phyloP scores from a whole-genome alignment of 352 stramenopile species.

The Pythium phragmiticola region DNA sequence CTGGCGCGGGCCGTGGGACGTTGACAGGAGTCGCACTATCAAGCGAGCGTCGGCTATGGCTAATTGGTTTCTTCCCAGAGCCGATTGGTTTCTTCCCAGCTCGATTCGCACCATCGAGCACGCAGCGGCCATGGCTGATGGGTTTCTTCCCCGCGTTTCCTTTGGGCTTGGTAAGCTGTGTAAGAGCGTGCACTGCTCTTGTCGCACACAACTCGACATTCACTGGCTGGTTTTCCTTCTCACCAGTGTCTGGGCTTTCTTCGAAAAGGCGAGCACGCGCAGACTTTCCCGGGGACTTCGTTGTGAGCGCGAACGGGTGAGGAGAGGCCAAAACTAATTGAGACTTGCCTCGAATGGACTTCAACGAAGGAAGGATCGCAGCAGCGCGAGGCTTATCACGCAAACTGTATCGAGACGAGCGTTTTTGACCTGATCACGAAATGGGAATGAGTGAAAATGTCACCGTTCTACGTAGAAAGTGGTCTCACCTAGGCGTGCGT shows the following conservation, averaged over 20 bases:
- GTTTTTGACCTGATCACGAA: neutral
- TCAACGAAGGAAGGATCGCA: neutral
- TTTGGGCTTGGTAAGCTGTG: neutral
- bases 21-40: constrained; percentile 3
- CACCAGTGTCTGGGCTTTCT: constrained; percentile 10
- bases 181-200: neutral
- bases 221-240: constrained; percentile 20
- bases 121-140: neutral
- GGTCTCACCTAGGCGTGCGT: neutral
- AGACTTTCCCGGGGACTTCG: constrained; percentile 5
- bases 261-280: constrained; percentile 21
- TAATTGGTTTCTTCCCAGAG: constrained; percentile 18
- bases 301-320: neutral
- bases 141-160: constrained; percentile 18
- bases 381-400: constrained; percentile 1
- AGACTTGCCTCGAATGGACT: neutral
- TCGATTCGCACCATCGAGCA: constrained; percentile 9
- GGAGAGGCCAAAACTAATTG: neutral
- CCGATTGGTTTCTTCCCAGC: constrained; percentile 18
- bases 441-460: neutral
- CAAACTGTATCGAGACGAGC: constrained; percentile 4
- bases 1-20: neutral
- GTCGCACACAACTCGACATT: neutral
- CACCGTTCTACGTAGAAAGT: neutral
- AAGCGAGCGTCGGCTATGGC: constrained; percentile 2